Evolutionary conservation across 2,329 filamentous ascomycete genomes (phyloP).

Genomic region (Stagonosporopsis tanaceti): DNA sequence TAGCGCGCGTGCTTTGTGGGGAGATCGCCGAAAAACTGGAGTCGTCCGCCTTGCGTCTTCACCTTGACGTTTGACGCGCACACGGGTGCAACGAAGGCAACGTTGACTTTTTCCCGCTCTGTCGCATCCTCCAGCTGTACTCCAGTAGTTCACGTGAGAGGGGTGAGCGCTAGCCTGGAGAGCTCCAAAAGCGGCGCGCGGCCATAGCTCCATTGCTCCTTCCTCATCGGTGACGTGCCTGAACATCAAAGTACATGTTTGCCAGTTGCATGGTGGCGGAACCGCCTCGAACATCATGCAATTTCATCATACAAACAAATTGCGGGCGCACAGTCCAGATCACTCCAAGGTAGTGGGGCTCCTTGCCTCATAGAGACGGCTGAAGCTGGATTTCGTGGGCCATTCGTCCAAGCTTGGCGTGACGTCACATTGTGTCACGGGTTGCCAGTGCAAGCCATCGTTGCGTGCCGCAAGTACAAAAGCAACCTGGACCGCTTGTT

Average conservation of each 20-base stretch:
- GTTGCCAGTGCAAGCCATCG: conserved; percentile 39
- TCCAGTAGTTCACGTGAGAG: conserved; percentile 20
- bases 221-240: conserved; percentile 25
- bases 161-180: conserved; percentile 16
- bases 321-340: conserved; percentile 26
- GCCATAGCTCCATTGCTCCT: conserved; percentile 20
- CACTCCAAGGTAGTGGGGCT: conserved; percentile 21
- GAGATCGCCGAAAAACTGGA: conserved; percentile 14
- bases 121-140: conserved; percentile 5
- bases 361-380: conserved; percentile 28
- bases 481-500: conserved; percentile 40
- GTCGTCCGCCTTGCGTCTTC: conserved; percentile 12
- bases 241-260: conserved; percentile 10
- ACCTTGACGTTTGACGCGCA: conserved; percentile 8
- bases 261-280: conserved; percentile 8
- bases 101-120: conserved; percentile 10
- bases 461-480: conserved; percentile 40
- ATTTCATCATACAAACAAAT: conserved; percentile 28
- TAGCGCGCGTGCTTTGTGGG: conserved; percentile 13
- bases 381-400: conserved; percentile 28
- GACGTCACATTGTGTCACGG: conserved; percentile 39
- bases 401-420: conserved; percentile 30
- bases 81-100: conserved; percentile 8
- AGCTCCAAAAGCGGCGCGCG: conserved; percentile 7
- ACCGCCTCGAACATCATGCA: conserved; percentile 15